Evolutionary conservation across 2,329 filamentous ascomycete genomes (phyloP).

Genomic region (Ceratocystis papillata): DNA sequence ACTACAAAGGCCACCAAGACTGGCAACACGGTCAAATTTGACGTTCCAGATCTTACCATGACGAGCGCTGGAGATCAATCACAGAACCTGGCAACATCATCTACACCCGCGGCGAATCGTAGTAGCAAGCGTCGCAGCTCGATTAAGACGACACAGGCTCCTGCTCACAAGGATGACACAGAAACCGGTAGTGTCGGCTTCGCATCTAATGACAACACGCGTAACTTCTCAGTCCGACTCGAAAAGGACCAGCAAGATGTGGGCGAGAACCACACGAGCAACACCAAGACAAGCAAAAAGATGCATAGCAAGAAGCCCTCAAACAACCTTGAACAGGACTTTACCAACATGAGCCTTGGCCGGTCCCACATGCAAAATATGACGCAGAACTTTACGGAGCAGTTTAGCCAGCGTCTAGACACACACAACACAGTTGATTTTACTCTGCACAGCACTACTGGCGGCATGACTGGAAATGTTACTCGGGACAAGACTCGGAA

Average conservation of each 20-base stretch:
- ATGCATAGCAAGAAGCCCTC: slow-evolving; percentile 21
- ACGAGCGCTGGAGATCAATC: slow-evolving; percentile 28
- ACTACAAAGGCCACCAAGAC: slow-evolving; percentile 17
- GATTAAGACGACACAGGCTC: slow-evolving; percentile 23
- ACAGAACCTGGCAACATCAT: slow-evolving; percentile 13
- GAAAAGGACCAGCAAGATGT: slow-evolving; percentile 25
- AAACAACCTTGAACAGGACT: slow-evolving; percentile 25
- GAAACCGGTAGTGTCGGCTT: slow-evolving; percentile 26
- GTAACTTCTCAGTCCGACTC: slow-evolving; percentile 26
- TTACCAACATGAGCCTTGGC: slow-evolving; percentile 26
- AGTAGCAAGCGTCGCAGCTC: slow-evolving; percentile 36
- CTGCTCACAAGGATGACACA: slow-evolving; percentile 22
- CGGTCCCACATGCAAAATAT: slow-evolving; percentile 15
- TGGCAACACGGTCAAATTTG: slow-evolving; percentile 29
- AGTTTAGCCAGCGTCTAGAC: slow-evolving; percentile 26
- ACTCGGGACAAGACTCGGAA: slow-evolving; percentile 14
- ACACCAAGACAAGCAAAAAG: slow-evolving; percentile 13
- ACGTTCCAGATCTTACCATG: slow-evolving; percentile 33
- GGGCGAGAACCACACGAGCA: slow-evolving; percentile 23
- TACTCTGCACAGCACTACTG: slow-evolving; percentile 17
- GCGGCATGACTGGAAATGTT: slow-evolving; percentile 14
- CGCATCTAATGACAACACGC: slow-evolving; percentile 27
- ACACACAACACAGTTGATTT: slow-evolving; percentile 19
- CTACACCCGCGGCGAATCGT: slow-evolving; percentile 31
- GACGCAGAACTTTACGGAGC: slow-evolving; percentile 22